These are phyloP conservation scores for Silene coronaria DNA, from an alignment of 179 eudicot genomes.

Conservation along the genomic window DNA sequence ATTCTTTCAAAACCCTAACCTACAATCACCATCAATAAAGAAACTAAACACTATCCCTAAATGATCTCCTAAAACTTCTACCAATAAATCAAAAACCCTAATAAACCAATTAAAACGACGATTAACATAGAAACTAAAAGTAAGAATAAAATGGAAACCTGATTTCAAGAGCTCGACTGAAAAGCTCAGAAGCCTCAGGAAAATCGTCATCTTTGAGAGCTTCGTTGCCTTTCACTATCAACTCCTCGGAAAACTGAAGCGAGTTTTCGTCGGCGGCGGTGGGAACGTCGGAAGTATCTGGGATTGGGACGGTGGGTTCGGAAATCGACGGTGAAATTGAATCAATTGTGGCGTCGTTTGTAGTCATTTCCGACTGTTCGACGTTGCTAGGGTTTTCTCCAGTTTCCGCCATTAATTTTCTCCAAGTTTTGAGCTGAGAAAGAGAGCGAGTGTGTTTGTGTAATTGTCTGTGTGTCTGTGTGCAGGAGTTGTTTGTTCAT, in stretches of 20 bases:
- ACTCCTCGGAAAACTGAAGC: constrained; percentile 54
- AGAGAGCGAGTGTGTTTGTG: neutral
- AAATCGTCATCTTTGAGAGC: constrained; percentile 57
- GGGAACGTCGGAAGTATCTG: constrained; percentile 27
- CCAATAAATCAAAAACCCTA: neutral
- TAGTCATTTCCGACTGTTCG: constrained; percentile 5
- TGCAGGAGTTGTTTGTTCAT: no score
- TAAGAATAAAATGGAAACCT: constrained; percentile 4
- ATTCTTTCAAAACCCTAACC: neutral
- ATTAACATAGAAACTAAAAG: neutral
- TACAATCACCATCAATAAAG: neutral
- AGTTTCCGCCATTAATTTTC: constrained; percentile 17
- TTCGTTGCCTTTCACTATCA: constrained; percentile 51
- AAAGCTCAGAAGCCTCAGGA: constrained; percentile 68
- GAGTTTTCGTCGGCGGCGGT: constrained; percentile 32
- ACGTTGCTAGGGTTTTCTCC: constrained; percentile 3
- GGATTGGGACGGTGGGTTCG: neutral
- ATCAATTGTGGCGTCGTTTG: constrained; percentile 24
- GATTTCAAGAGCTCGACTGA: constrained; percentile 92
- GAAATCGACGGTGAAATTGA: constrained; percentile 21
- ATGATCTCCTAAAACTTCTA: neutral
- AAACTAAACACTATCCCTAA: neutral
- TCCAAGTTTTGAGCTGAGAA: no score
- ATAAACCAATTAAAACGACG: neutral
- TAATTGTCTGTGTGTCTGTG: no score